phyloP scores from a whole-genome alignment of 2,329 filamentous ascomycete genomes.

The Cladosporium velox region DNA sequence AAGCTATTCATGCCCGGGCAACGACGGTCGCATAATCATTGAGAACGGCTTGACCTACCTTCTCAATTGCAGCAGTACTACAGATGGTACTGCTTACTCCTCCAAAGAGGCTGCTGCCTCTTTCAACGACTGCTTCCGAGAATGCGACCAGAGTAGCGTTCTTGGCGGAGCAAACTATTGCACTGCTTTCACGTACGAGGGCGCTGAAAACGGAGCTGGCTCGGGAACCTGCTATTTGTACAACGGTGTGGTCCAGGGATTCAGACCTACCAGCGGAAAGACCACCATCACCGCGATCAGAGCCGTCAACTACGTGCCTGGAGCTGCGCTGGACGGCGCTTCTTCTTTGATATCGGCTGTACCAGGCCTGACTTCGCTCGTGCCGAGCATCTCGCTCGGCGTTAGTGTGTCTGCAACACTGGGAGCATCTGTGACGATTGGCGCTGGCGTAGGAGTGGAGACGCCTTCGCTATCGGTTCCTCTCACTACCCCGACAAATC shows the following conservation, averaged over 20 bases:
- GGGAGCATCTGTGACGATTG: not conserved
- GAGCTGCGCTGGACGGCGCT: not conserved
- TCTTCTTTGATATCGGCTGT: not conserved
- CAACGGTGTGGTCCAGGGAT: constrained; percentile 26
- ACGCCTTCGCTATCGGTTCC: not conserved
- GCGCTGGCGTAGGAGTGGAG: not conserved
- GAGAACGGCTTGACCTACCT: constrained; percentile 29
- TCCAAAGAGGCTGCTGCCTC: constrained; percentile 19
- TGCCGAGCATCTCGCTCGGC: not conserved
- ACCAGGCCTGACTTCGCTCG: not conserved
- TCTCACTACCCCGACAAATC: not conserved
- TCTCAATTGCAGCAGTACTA: constrained; percentile 26
- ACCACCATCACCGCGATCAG: constrained; percentile 26
- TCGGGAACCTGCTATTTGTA: constrained; percentile 30
- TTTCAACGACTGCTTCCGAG: constrained; percentile 31
- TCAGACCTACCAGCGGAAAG: constrained; percentile 13
- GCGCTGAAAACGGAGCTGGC: constrained; percentile 24
- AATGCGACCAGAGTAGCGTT: constrained; percentile 26
- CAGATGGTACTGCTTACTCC: constrained; percentile 25
- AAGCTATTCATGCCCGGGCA: constrained; percentile 24
- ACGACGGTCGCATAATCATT: constrained; percentile 25
- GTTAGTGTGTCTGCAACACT: not conserved
- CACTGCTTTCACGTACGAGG: constrained; percentile 29
- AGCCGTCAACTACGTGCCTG: constrained; percentile 26
- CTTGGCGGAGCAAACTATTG: constrained; percentile 27